These are phyloP conservation scores for Colletotrichum sansevieriae DNA, from an alignment of 2,329 filamentous ascomycete genomes.

Conservation along the genomic window DNA sequence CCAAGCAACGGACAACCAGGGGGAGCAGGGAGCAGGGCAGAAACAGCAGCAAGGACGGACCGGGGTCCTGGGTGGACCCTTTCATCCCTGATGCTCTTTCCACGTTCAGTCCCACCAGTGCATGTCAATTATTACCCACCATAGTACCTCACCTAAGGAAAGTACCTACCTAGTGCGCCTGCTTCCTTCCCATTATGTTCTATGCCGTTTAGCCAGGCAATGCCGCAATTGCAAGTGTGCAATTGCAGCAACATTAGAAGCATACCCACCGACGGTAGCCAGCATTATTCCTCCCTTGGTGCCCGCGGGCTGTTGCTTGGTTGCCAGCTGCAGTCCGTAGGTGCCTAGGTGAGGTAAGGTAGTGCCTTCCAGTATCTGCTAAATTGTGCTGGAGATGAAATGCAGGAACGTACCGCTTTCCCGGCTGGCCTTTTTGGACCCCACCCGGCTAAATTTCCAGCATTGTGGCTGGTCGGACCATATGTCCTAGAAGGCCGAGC, in stretches of 20 bases:
- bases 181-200: no score
- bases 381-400: constrained; percentile 11
- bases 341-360: background rate
- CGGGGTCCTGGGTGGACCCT: constrained; percentile 5
- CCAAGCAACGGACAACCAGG: background rate
- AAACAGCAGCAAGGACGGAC: background rate
- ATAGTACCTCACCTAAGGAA: no score
- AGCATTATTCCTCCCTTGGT: background rate
- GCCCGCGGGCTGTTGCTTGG: constrained; percentile 23
- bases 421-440: constrained; percentile 1
- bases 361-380: constrained; percentile 20
- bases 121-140: background rate
- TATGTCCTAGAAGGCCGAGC: background rate
- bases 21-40: background rate
- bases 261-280: background rate
- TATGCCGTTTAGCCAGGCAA: background rate
- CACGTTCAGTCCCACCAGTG: background rate
- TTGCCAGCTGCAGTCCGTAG: constrained; percentile 3
- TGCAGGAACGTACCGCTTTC: constrained; percentile 13
- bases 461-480: constrained; percentile 31
- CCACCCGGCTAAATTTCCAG: constrained; percentile 9
- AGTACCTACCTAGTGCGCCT: no score
- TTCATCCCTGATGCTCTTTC: background rate
- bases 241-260: background rate
- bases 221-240: background rate